phyloP scores from a whole-genome alignment of 1,284 basidiomycete genomes.

The Cutaneotrichosporon sp. region DNA sequence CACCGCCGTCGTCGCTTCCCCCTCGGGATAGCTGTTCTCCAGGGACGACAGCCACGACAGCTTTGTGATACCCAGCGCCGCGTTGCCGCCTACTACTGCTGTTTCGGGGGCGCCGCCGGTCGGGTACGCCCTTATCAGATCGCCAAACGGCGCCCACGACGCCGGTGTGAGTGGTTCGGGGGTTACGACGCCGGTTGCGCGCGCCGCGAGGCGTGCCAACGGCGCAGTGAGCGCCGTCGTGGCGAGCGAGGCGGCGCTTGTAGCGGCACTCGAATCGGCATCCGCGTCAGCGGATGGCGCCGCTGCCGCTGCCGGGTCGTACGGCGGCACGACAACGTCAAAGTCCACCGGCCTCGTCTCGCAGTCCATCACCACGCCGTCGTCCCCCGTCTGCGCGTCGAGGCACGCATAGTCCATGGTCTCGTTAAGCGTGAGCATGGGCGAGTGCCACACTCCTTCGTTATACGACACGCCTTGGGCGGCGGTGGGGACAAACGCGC shows the following conservation, averaged over 20 bases:
- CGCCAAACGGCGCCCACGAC: slow-evolving; percentile 62
- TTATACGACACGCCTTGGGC: slow-evolving; percentile 80
- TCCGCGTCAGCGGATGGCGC: neutral
- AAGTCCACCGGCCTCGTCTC: slow-evolving; percentile 50
- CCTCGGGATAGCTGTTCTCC: slow-evolving; percentile 60
- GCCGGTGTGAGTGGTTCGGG: slow-evolving; percentile 52
- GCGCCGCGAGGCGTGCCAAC: neutral
- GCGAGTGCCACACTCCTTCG: slow-evolving; percentile 81
- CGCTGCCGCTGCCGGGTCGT: slow-evolving; percentile 8
- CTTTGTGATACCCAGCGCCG: slow-evolving; percentile 1
- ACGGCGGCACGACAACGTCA: slow-evolving; percentile 30
- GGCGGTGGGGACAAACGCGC: slow-evolving; percentile 71
- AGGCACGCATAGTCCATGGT: slow-evolving; percentile 75
- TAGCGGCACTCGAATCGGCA: neutral
- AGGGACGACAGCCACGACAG: slow-evolving; percentile 34
- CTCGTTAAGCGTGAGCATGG: slow-evolving; percentile 70
- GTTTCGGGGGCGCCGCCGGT: slow-evolving; percentile 54
- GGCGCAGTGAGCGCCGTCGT: neutral
- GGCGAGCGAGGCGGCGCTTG: neutral
- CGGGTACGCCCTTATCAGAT: slow-evolving; percentile 68
- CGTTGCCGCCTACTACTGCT: slow-evolving; percentile 1
- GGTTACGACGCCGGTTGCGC: neutral
- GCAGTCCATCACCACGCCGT: slow-evolving; percentile 65
- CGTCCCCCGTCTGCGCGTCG: slow-evolving; percentile 71
- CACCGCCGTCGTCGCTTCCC: slow-evolving; percentile 54